A percentile compares a stretch with the other conserved stretches of the same genome.
Conservation (phyloP, 495 filamentous ascomycete species). For the Tuber brumale region DNA sequence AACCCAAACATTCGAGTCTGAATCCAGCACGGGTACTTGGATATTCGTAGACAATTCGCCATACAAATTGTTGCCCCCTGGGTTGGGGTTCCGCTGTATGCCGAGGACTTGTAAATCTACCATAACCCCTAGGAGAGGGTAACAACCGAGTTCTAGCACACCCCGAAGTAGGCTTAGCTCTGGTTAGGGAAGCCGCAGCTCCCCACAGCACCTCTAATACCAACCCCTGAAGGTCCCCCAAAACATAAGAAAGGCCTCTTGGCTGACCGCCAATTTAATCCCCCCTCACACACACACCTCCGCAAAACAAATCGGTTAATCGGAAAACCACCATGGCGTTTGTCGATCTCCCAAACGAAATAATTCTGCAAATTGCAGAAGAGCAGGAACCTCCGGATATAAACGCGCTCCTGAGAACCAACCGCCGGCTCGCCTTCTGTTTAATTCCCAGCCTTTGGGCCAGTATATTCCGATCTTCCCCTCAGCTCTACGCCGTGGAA, state of each 20-base stretch:
- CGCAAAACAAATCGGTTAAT: neutral
- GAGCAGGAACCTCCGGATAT: constrained; percentile 1
- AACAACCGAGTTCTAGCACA: neutral
- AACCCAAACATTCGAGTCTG: too few relatives aligned
- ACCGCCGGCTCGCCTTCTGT: constrained; percentile 2
- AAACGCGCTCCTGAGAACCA: constrained; percentile 9
- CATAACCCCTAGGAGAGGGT: neutral
- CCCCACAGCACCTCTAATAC: neutral
- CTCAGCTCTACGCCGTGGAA: neutral
- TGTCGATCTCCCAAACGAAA: constrained; percentile 12
- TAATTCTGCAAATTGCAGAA: constrained; percentile 7
- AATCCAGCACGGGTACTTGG: too few relatives aligned
- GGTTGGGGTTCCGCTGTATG: too few relatives aligned
- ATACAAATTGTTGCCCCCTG: too few relatives aligned
- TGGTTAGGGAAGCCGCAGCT: neutral
- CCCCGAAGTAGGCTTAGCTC: neutral
- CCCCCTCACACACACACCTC: neutral
- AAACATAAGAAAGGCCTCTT: neutral
- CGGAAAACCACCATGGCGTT: constrained; percentile 7
- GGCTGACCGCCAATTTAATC: neutral
- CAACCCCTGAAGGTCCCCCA: neutral
- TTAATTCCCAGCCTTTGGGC: constrained; percentile 6
- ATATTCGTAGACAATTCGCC: too few relatives aligned
- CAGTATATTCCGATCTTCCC: neutral
- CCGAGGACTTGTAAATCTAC: too few relatives aligned